These are phyloP conservation scores for Phytophthora ramorum DNA, from an alignment of 352 stramenopile species.

Conservation along the genomic window DNA sequence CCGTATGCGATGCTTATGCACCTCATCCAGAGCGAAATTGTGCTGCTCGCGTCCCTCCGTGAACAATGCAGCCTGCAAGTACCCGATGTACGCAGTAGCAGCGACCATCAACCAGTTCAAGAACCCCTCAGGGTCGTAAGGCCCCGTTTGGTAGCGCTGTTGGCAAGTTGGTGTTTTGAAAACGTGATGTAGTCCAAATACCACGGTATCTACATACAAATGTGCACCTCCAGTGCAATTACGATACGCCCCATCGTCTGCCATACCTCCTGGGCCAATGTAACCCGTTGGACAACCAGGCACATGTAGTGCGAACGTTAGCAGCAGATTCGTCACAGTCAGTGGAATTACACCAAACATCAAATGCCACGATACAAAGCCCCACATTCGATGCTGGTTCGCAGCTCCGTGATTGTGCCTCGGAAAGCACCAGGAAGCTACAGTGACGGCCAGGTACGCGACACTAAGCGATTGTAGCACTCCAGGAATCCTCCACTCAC, in stretches of 20 bases:
- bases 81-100: constrained; percentile 69
- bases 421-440: constrained; percentile 15
- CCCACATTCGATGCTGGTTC: not conserved
- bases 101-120: constrained; percentile 82
- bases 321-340: constrained; percentile 53
- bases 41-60: not conserved
- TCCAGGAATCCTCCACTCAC: constrained; percentile 71
- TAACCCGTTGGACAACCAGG: constrained; percentile 80
- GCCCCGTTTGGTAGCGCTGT: constrained; percentile 54
- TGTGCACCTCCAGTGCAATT: constrained; percentile 87
- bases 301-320: constrained; percentile 61
- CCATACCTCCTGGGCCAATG: constrained; percentile 66
- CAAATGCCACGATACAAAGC: constrained; percentile 29
- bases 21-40: not conserved
- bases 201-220: constrained; percentile 62
- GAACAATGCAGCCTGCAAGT: constrained; percentile 51
- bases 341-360: constrained; percentile 44
- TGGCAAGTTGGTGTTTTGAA: constrained; percentile 73
- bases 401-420: not conserved
- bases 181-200: constrained; percentile 73
- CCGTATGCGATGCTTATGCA: constrained; percentile 1
- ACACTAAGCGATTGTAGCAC: constrained; percentile 76
- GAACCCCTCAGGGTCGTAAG: constrained; percentile 82
- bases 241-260: constrained; percentile 44
- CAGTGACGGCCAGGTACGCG: constrained; percentile 50